phyloP scores from a whole-genome alignment of 768 basidiomycete genomes.

The Leccinum broughii region DNA sequence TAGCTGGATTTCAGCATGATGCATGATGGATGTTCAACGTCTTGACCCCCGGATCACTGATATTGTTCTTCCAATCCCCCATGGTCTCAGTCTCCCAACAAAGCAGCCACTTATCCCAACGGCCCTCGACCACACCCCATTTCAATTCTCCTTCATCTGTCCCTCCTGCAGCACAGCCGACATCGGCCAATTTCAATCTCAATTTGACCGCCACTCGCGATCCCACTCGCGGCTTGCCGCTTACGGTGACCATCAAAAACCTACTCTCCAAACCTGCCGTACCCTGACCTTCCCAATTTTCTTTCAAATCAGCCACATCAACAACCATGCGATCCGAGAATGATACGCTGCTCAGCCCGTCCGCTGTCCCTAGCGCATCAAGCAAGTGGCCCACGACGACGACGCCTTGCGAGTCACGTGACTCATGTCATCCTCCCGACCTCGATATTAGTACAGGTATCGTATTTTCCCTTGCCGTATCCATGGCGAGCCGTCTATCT shows the following conservation, averaged over 20 bases:
- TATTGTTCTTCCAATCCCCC: conserved; percentile 18
- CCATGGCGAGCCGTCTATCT: no score
- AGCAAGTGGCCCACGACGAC: conserved; percentile 11
- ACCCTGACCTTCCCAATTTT: conserved; percentile 22
- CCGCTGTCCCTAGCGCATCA: conserved; percentile 2
- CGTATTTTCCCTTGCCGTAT: background rate
- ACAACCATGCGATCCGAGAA: conserved; percentile 9
- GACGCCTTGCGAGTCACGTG: conserved; percentile 21
- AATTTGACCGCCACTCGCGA: conserved; percentile 12
- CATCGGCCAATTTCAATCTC: background rate
- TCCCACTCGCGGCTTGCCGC: conserved; percentile 18
- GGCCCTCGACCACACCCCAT: conserved; percentile 24
- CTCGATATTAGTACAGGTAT: conserved; percentile 18
- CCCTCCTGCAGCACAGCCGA: background rate
- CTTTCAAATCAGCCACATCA: conserved; percentile 15
- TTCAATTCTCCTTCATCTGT: background rate
- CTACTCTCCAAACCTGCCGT: conserved; percentile 36
- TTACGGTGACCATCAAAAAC: conserved; percentile 33
- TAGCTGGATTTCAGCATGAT: no score
- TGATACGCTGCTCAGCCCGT: conserved; percentile 12
- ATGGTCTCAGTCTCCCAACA: conserved; percentile 17
- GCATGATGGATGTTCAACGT: background rate
- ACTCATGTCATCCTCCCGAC: conserved; percentile 16
- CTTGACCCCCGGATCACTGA: conserved; percentile 6
- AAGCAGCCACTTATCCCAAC: conserved; percentile 7